phyloP scores from a whole-genome alignment of 176 grass and related monocot species.

The Guadua angustifolia region DNA sequence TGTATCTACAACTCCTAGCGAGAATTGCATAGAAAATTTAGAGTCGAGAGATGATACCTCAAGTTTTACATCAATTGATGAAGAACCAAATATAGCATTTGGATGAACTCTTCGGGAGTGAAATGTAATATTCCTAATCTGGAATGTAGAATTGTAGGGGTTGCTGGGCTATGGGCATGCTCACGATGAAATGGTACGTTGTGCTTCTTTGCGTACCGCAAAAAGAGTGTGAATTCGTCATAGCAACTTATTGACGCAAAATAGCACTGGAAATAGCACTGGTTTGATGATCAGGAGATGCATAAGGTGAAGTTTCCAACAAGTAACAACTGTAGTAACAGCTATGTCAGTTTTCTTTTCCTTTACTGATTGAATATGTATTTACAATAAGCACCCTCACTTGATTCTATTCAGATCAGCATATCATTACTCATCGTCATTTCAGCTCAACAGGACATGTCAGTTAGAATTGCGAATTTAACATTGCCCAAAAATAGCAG shows the following conservation, averaged over 20 bases:
- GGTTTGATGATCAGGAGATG: neutral
- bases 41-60: too few species aligned
- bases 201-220: neutral
- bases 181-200: constrained; percentile 2
- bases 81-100: too few species aligned
- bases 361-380: neutral
- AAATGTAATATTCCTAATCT: neutral
- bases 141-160: neutral
- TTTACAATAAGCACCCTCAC: neutral
- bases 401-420: neutral
- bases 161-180: neutral
- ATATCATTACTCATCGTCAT: neutral
- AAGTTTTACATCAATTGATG: too few species aligned
- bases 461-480: neutral
- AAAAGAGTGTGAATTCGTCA: neutral
- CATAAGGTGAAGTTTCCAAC: neutral
- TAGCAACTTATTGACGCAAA: neutral
- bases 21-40: too few species aligned
- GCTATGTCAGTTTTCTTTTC: neutral
- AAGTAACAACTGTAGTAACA: neutral
- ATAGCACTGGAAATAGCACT: neutral
- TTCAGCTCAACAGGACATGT: neutral
- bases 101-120: too few species aligned
- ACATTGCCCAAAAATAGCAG: neutral
- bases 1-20: too few species aligned